These are phyloP conservation scores for Arthrobotrys sinensis DNA, from an alignment of 2,329 filamentous ascomycete species.

Conservation along the genomic window DNA sequence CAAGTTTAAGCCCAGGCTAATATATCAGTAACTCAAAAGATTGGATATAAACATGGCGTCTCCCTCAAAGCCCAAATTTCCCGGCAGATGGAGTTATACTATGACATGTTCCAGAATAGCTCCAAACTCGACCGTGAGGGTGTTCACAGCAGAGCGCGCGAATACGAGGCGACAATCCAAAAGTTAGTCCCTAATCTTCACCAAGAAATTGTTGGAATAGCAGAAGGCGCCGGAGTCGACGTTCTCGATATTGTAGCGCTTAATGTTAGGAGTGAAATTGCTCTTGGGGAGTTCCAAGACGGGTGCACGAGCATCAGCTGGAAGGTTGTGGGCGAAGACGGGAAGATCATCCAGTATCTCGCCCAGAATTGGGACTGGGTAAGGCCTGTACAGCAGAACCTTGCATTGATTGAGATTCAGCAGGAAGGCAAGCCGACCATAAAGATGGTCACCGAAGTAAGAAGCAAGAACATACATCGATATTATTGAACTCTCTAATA, in stretches of 20 bases:
- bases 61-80: conserved; percentile 31
- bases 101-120: conserved; percentile 31
- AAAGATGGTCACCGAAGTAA: conserved; percentile 73
- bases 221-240: conserved; percentile 70
- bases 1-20: background rate
- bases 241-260: conserved; percentile 73
- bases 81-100: conserved; percentile 43
- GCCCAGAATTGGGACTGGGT: conserved; percentile 77
- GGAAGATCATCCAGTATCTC: conserved; percentile 66
- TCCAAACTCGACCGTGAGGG: conserved; percentile 31
- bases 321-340: conserved; percentile 64
- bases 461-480: background rate
- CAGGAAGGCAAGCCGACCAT: conserved; percentile 70
- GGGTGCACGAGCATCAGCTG: conserved; percentile 73
- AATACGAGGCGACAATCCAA: conserved; percentile 70
- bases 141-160: conserved; percentile 66
- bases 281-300: conserved; percentile 73
- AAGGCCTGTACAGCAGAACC: conserved; percentile 70
- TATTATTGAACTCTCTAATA: background rate
- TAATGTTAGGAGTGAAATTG: conserved; percentile 74
- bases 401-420: conserved; percentile 70
- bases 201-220: conserved; percentile 72
- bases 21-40: conserved; percentile 4
- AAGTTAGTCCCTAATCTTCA: conserved; percentile 67
- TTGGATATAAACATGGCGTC: conserved; percentile 41